These are phyloP conservation scores for Zasmidium citrigriseum DNA, from an alignment of 2,329 filamentous ascomycete species.

Conservation along the genomic window DNA sequence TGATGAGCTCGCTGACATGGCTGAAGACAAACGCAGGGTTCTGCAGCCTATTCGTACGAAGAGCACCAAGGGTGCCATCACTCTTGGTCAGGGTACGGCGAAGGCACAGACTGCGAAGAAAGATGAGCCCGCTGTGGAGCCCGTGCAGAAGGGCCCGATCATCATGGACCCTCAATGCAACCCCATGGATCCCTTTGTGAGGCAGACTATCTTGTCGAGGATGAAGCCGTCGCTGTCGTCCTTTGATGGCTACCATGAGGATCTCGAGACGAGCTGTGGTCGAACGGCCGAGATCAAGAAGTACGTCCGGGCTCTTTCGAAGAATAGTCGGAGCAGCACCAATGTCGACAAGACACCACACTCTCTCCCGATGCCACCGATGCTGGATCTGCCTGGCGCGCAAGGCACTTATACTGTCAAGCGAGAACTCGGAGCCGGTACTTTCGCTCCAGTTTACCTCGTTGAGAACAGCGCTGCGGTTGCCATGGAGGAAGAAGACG, in stretches of 20 bases:
- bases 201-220: slow-evolving; percentile 72
- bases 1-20: slow-evolving; percentile 58
- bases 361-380: slow-evolving; percentile 60
- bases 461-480: slow-evolving; percentile 62
- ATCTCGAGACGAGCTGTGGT: slow-evolving; percentile 63
- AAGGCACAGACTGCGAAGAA: slow-evolving; percentile 33
- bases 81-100: slow-evolving; percentile 34
- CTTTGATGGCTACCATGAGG: slow-evolving; percentile 79
- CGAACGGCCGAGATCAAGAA: slow-evolving; percentile 77
- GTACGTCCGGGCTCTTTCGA: slow-evolving; percentile 69
- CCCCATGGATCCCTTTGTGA: slow-evolving; percentile 76
- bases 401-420: slow-evolving; percentile 73
- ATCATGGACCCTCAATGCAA: slow-evolving; percentile 86
- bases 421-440: slow-evolving; percentile 85
- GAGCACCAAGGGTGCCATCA: slow-evolving; percentile 46
- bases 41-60: slow-evolving; percentile 56
- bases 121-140: slow-evolving; percentile 34
- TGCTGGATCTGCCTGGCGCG: slow-evolving; percentile 67
- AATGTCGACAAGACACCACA: slow-evolving; percentile 63
- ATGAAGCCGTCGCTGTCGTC: slow-evolving; percentile 71
- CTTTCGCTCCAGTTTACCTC: slow-evolving; percentile 93
- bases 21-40: slow-evolving; percentile 44
- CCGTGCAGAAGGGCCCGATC: slow-evolving; percentile 65
- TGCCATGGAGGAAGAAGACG: slow-evolving; percentile 39
- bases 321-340: slow-evolving; percentile 54